Conservation (phyloP, 164 flowering plant genomes). For the Aristolochia contorta region DNA sequence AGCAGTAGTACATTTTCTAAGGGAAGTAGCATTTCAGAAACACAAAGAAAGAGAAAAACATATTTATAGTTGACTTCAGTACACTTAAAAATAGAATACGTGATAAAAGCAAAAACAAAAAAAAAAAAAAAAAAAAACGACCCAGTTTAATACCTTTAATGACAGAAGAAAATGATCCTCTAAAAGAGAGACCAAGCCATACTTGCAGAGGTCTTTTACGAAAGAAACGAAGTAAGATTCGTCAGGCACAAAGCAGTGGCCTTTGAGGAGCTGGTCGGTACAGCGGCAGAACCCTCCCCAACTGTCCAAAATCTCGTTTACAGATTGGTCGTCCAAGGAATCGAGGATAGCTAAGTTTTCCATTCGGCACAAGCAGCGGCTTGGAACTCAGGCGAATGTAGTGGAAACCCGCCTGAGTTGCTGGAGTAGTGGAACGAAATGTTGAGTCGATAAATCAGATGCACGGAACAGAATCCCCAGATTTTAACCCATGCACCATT, state of each 20-base stretch:
- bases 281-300: conserved; percentile 54
- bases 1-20: background rate
- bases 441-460: too few relatives aligned
- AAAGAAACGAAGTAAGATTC: conserved; percentile 36
- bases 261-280: conserved; percentile 34
- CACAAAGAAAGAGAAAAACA: too few relatives aligned
- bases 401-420: too few relatives aligned
- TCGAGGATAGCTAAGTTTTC: conserved; percentile 40
- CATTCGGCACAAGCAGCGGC: background rate
- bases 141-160: conserved; percentile 38
- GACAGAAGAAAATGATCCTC: conserved; percentile 57
- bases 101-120: background rate
- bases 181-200: conserved; percentile 53
- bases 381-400: too few relatives aligned
- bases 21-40: background rate
- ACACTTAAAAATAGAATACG: background rate
- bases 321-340: conserved; percentile 28
- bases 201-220: conserved; percentile 44
- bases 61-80: background rate
- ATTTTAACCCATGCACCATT: too few relatives aligned
- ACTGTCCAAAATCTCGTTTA: conserved; percentile 46
- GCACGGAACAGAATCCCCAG: too few relatives aligned
- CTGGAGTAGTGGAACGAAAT: too few relatives aligned
- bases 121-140: background rate
- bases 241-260: conserved; percentile 29